Evolutionary conservation across 2,329 filamentous ascomycete species (phyloP), one percentile per base, ranked within the genome.

Genomic region (Xylariaceae sp.): DNA sequence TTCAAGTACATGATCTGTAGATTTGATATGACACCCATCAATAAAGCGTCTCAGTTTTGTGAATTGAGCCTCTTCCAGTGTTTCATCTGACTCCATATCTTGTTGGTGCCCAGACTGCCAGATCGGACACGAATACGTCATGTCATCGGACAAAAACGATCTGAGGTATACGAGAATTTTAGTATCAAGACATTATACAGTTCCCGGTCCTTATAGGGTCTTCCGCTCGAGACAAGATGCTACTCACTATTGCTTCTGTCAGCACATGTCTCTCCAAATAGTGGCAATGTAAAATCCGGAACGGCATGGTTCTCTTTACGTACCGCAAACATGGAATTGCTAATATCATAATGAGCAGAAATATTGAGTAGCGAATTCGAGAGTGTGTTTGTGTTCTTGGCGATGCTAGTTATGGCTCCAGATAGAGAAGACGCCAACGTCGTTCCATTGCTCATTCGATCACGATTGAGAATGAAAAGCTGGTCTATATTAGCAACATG

Each of bases 281-380:
- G n/a, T n/a, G n/a, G n/a, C n/a, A n/a, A n/a, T n/a, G n/a, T n/a
- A n/a, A n/a, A n/a, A n/a, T n/a, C n/a, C n/a, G n/a, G n/a, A n/a
- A n/a, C n/a, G n/a, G n/a, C n/a, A n/a, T n/a, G n/a, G n/a, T n/a
- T n/a, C n/a, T n/a, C n/a, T n/a, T n/a, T n/a, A n/a, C n/a, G n/a
- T n/a, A n/a, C 84, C 6, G 84, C 83, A 61, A 90, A 89, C 83
- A 89, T 88, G 52, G 84, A 83, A 63, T 90, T 90, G 58, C 82
- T 85, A 56, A 89, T 87, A 61, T 90, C 87, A 66, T 90, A 90
- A 59, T 90, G 87, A 5, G 86, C 85, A 2, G 80, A 80, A 47
- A 88, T 83, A 63, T 90, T 89, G 41, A 88, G 73, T 11, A 82
- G 75, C 1, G 82, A 74, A 58, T 81, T 82, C 1, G 76, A 75